Evolutionary conservation across 1,284 basidiomycete species (phyloP).

Genomic region (Rugosomyces carneus): DNA sequence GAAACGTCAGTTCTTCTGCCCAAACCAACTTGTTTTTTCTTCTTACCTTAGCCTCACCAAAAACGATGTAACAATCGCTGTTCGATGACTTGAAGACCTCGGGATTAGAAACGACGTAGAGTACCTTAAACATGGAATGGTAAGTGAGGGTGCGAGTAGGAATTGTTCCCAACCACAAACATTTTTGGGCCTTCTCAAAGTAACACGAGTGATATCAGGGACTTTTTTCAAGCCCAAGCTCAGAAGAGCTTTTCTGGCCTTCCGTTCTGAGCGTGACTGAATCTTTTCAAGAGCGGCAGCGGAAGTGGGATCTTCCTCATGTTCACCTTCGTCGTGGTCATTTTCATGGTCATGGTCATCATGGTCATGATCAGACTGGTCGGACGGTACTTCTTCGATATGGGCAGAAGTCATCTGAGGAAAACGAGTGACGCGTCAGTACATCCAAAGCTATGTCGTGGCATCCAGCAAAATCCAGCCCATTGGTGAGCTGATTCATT

Average conservation of each 20-base stretch:
- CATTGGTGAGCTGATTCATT: not conserved
- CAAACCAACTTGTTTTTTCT: not conserved
- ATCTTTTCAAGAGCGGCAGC: conserved; percentile 87
- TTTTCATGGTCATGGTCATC: too few species aligned
- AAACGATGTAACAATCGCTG: conserved; percentile 98
- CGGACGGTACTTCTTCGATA: conserved; percentile 77
- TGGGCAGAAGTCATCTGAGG: conserved; percentile 57
- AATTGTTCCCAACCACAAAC: conserved; percentile 37
- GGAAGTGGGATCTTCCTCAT: conserved; percentile 77
- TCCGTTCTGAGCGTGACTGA: conserved; percentile 87
- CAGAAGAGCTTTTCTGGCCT: conserved; percentile 85
- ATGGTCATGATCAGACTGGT: conserved; percentile 68
- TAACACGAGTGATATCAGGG: conserved; percentile 90
- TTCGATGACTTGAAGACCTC: conserved; percentile 98
- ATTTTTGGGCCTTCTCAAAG: conserved; percentile 91
- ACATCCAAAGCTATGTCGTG: conserved; percentile 28
- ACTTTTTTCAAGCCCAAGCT: conserved; percentile 89
- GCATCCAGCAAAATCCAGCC: conserved; percentile 20
- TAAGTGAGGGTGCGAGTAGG: not conserved
- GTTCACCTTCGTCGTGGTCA: conserved; percentile 43
- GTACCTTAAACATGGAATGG: conserved; percentile 44
- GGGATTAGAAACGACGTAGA: conserved; percentile 90
- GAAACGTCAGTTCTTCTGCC: not conserved
- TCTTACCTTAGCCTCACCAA: conserved; percentile 90
- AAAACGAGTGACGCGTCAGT: conserved; percentile 19